A percentile compares a stretch with the other conserved stretches of the same genome.
These are phyloP conservation scores for Phytophthora rubi DNA, from an alignment of 352 stramenopile species.

Conservation along the genomic window DNA sequence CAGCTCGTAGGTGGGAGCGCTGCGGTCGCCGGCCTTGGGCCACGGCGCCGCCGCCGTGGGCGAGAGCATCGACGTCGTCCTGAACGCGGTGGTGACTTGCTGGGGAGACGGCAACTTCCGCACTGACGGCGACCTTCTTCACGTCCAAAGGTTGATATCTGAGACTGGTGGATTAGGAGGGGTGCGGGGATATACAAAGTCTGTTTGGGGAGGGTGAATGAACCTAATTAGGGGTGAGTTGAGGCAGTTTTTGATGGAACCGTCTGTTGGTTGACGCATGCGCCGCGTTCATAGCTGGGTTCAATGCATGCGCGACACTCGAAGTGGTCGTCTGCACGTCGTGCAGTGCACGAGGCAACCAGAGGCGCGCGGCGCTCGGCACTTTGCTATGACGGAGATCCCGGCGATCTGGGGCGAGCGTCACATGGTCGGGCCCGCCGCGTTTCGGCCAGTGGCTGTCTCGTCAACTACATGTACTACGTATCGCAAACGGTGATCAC, in stretches of 20 bases:
- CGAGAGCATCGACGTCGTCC: constrained; percentile 14
- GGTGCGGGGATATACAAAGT: background rate
- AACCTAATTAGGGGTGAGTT: constrained; percentile 3
- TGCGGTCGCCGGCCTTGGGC: constrained; percentile 19
- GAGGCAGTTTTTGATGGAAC: constrained; percentile 1
- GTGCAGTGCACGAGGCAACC: constrained; percentile 1
- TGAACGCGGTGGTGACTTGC: background rate
- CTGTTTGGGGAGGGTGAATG: constrained; percentile 11
- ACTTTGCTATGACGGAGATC: background rate
- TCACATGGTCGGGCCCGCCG: constrained; percentile 3
- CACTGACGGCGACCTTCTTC: constrained; percentile 16
- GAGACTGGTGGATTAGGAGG: background rate
- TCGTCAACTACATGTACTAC: background rate
- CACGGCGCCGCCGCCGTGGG: constrained; percentile 4
- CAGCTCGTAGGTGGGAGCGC: constrained; percentile 46
- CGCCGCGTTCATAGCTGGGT: constrained; percentile 10
- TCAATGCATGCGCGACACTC: constrained; percentile 4
- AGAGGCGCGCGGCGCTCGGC: background rate
- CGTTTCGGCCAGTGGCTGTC: constrained; percentile 5
- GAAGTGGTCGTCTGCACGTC: background rate
- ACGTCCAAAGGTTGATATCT: background rate
- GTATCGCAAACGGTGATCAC: constrained; percentile 11
- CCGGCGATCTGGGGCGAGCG: background rate
- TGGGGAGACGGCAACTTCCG: constrained; percentile 26
- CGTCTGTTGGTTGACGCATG: background rate